Evolutionary conservation across 2,329 filamentous ascomycete genomes (phyloP).

Genomic region (Cladosporium oxysporum): DNA sequence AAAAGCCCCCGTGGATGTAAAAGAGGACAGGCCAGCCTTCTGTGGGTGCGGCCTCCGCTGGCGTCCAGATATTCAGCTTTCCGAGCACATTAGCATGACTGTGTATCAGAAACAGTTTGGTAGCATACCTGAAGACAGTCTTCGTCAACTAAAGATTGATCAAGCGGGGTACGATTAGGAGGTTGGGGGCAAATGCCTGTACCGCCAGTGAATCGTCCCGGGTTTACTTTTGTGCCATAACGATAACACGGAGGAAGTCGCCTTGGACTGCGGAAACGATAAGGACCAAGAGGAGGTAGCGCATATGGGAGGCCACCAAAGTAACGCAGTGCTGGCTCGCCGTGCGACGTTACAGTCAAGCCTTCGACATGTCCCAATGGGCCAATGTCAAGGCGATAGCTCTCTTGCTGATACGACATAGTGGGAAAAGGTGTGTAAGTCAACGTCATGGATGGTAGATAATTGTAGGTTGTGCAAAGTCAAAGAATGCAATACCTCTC

Average conservation of each 20-base stretch:
- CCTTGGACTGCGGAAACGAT: constrained; percentile 53
- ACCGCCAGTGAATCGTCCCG: constrained; percentile 47
- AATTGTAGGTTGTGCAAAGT: not conserved
- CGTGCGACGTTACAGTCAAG: constrained; percentile 43
- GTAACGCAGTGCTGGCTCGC: constrained; percentile 48
- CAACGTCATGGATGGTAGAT: not conserved
- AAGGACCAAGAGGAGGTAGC: constrained; percentile 49
- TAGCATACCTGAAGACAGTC: constrained; percentile 53
- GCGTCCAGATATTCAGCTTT: constrained; percentile 56
- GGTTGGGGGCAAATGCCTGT: constrained; percentile 56
- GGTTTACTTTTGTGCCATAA: constrained; percentile 53
- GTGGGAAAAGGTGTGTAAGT: not conserved
- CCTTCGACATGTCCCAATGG: constrained; percentile 54
- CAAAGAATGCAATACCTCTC: not conserved
- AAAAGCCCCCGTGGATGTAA: constrained; percentile 59
- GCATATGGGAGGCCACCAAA: constrained; percentile 60
- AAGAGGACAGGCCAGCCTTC: constrained; percentile 60
- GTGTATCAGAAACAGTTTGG: not conserved
- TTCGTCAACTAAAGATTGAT: constrained; percentile 46
- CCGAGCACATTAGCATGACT: not conserved
- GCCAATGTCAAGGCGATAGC: constrained; percentile 41
- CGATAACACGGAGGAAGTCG: constrained; percentile 50
- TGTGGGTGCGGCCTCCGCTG: constrained; percentile 45
- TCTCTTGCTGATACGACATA: constrained; percentile 25
- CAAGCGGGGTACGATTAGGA: constrained; percentile 26